A percentile compares a stretch with the other conserved stretches of the same genome.
These are phyloP conservation scores for Pythium diclinum DNA, from an alignment of 352 stramenopile species.

Conservation along the genomic window DNA sequence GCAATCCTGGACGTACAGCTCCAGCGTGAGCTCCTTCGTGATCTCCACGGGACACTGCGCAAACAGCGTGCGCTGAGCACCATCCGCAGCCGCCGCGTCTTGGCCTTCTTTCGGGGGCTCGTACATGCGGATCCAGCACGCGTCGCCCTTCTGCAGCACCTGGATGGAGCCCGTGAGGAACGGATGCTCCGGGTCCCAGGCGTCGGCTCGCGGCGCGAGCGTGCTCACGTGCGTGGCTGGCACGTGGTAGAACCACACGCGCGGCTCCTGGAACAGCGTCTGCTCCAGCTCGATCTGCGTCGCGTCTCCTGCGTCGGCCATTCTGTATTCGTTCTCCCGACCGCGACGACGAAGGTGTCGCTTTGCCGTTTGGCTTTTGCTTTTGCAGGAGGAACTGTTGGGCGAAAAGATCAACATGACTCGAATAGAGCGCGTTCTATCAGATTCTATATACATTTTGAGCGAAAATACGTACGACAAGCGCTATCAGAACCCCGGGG, in stretches of 20 bases:
- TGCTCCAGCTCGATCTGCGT: slow-evolving; percentile 52
- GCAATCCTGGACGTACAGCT: slow-evolving; percentile 82
- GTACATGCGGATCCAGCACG: slow-evolving; percentile 71
- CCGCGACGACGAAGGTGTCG: slow-evolving; percentile 2
- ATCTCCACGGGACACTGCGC: slow-evolving; percentile 79
- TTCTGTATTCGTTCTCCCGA: slow-evolving; percentile 2
- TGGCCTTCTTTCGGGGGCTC: slow-evolving; percentile 40
- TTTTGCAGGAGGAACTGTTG: neutral
- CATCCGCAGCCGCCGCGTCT: neutral
- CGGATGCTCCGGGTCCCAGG: slow-evolving; percentile 78
- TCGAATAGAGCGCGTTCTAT: slow-evolving; percentile 28
- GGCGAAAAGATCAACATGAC: slow-evolving; percentile 20
- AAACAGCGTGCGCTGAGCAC: slow-evolving; percentile 46
- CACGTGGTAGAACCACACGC: slow-evolving; percentile 87
- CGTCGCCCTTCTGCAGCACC: slow-evolving; percentile 71
- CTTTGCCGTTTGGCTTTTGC: neutral
- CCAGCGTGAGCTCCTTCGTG: slow-evolving; percentile 50
- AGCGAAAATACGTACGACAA: slow-evolving; percentile 12
- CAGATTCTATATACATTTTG: slow-evolving; percentile 32
- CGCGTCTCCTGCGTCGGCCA: neutral
- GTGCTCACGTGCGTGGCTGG: slow-evolving; percentile 61
- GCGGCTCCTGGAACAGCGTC: slow-evolving; percentile 65
- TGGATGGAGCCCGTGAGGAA: slow-evolving; percentile 72
- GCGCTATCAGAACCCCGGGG: neutral
- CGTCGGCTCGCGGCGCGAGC: slow-evolving; percentile 71